A percentile compares a stretch with the other conserved stretches of the same genome.
Evolutionary conservation across 371 early-diverging fungal species (phyloP).

Genomic region (Blakeslea trispora): DNA sequence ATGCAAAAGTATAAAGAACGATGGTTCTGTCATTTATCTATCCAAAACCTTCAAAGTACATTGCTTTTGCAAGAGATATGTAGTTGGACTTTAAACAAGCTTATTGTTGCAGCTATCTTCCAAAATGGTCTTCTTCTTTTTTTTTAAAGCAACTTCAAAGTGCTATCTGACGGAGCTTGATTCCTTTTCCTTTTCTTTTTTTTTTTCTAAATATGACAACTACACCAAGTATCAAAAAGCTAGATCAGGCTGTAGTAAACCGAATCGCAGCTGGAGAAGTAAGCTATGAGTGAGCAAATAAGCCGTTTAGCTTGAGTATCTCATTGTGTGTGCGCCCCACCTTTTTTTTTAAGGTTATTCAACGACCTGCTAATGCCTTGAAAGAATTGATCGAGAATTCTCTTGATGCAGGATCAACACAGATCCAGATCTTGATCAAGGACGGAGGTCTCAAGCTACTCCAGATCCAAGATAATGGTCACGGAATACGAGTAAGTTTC

Average conservation of each 20-base stretch:
- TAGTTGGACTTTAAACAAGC: too few species aligned
- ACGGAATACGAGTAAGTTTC: slow-evolving; percentile 73
- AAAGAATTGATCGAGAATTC: slow-evolving; percentile 97
- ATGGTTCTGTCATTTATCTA: too few species aligned
- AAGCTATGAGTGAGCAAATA: not conserved
- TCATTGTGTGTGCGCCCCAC: too few species aligned
- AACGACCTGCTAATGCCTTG: slow-evolving; percentile 83
- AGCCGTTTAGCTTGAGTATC: too few species aligned
- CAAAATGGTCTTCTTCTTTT: too few species aligned
- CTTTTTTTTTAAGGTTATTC: slow-evolving; percentile 71
- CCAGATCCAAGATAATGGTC: slow-evolving; percentile 91
- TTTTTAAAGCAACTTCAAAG: too few species aligned
- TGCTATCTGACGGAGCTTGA: not conserved
- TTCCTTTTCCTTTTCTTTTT: not conserved
- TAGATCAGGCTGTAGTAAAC: slow-evolving; percentile 76
- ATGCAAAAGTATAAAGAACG: too few species aligned
- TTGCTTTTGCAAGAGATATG: too few species aligned
- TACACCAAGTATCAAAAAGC: slow-evolving; percentile 45
- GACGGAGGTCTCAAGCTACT: slow-evolving; percentile 85
- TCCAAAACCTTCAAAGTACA: too few species aligned
- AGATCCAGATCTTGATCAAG: slow-evolving; percentile 69
- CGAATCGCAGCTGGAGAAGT: slow-evolving; percentile 93
- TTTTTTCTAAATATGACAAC: slow-evolving; percentile 8
- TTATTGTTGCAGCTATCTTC: too few species aligned
- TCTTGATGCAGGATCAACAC: slow-evolving; percentile 87